Percentiles rank a stretch among this genome's conserved stretches.
Evolutionary conservation across 495 filamentous ascomycete genomes (phyloP).

Genomic region (Friedmanniomyces endolithicus): DNA sequence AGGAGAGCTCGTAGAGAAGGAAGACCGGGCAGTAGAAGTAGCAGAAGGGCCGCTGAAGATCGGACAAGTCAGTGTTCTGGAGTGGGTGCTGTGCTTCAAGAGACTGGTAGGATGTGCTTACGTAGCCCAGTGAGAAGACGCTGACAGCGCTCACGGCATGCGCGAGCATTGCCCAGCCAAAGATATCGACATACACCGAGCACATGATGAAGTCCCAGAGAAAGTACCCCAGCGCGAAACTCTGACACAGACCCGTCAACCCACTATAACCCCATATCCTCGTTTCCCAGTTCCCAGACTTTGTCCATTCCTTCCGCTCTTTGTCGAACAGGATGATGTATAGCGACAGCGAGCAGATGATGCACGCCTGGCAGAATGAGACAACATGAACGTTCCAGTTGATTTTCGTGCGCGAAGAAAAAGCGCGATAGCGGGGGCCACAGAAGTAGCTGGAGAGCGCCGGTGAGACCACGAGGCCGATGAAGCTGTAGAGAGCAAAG

Average conservation of each 20-base stretch:
- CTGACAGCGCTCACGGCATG: slow-evolving; percentile 75
- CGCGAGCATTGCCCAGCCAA: slow-evolving; percentile 78
- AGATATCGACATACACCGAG: slow-evolving; percentile 55
- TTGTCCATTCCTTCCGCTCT: slow-evolving; percentile 42
- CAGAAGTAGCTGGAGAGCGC: slow-evolving; percentile 54
- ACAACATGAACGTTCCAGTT: slow-evolving; percentile 98
- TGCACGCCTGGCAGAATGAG: slow-evolving; percentile 67
- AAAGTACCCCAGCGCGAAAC: slow-evolving; percentile 86
- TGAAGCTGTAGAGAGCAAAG: slow-evolving; percentile 62
- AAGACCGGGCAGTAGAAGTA: slow-evolving; percentile 87
- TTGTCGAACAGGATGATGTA: slow-evolving; percentile 73
- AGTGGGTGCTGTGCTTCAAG: background rate
- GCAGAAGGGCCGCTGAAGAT: slow-evolving; percentile 66
- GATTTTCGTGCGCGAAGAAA: slow-evolving; percentile 55
- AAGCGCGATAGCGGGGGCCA: slow-evolving; percentile 54
- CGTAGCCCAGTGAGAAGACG: slow-evolving; percentile 86
- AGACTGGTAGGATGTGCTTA: slow-evolving; percentile 40
- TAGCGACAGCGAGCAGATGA: slow-evolving; percentile 67
- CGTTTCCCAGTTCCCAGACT: slow-evolving; percentile 42
- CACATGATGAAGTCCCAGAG: slow-evolving; percentile 82
- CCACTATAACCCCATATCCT: slow-evolving; percentile 89
- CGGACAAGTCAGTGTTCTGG: background rate
- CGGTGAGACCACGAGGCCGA: slow-evolving; percentile 64
- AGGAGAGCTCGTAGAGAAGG: slow-evolving; percentile 95
- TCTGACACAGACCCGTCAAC: slow-evolving; percentile 66